Evolutionary conservation across 495 filamentous ascomycete genomes (phyloP).

Genomic region (Aspergillus hancockii): DNA sequence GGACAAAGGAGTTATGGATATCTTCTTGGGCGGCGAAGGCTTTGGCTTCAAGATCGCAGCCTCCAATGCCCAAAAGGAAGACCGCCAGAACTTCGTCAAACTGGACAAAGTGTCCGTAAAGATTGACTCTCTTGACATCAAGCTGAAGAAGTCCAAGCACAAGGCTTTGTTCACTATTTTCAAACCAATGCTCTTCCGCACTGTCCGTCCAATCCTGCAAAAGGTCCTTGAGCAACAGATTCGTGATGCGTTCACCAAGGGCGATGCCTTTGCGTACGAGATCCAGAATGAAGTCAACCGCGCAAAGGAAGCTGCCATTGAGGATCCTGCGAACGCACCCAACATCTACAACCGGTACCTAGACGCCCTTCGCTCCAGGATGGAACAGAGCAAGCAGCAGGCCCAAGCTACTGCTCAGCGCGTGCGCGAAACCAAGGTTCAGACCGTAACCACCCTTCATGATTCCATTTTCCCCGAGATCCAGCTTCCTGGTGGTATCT

Average conservation of each 20-base stretch:
- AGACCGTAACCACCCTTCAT: constrained; percentile 80
- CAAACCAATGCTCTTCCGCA: constrained; percentile 84
- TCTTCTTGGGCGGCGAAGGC: constrained; percentile 84
- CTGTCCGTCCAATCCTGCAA: constrained; percentile 78
- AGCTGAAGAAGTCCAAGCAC: constrained; percentile 90
- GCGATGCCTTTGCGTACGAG: constrained; percentile 69
- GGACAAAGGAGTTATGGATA: constrained; percentile 87
- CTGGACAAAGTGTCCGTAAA: constrained; percentile 84
- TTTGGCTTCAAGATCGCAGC: constrained; percentile 91
- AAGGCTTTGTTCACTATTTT: constrained; percentile 85
- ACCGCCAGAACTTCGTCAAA: constrained; percentile 87
- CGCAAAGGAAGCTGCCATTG: constrained; percentile 62
- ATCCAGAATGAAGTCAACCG: constrained; percentile 82
- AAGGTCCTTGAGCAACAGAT: constrained; percentile 89
- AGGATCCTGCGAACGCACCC: constrained; percentile 73
- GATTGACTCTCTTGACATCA: constrained; percentile 84
- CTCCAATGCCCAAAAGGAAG: constrained; percentile 74
- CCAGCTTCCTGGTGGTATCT: constrained; percentile 85
- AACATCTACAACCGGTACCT: constrained; percentile 89
- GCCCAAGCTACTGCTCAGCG: constrained; percentile 54
- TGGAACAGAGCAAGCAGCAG: constrained; percentile 74
- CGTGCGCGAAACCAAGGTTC: constrained; percentile 63
- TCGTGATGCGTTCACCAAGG: constrained; percentile 69
- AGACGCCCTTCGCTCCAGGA: constrained; percentile 69
- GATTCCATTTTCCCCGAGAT: constrained; percentile 90